Evolutionary conservation across 2,329 filamentous ascomycete genomes (phyloP).

Genomic region (Microdochium paspali): DNA sequence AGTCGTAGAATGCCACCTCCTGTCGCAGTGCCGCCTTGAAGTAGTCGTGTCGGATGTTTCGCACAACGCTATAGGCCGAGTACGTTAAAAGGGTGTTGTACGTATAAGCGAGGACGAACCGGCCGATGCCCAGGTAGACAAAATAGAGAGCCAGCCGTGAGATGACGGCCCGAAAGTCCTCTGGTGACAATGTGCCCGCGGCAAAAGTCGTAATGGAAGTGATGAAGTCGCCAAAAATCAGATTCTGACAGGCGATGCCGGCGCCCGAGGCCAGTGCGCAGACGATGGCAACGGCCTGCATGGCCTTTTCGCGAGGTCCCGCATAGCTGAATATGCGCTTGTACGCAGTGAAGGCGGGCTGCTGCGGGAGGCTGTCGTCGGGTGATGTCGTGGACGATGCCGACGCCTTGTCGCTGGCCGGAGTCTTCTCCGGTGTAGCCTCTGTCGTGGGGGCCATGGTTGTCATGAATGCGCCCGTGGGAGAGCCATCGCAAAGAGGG

Average conservation of each 20-base stretch:
- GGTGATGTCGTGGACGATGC: background rate
- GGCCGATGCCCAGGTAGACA: constrained; percentile 15
- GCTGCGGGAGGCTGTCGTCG: background rate
- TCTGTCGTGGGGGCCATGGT: too few species aligned
- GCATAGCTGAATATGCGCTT: constrained; percentile 18
- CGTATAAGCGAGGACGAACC: constrained; percentile 9
- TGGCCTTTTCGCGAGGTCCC: constrained; percentile 14
- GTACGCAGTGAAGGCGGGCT: background rate
- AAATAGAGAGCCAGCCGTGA: constrained; percentile 13
- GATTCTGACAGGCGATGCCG: constrained; percentile 25
- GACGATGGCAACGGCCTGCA: constrained; percentile 17
- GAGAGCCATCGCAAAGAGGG: too few species aligned
- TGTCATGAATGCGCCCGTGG: too few species aligned
- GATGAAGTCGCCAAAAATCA: constrained; percentile 28
- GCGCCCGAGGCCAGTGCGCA: constrained; percentile 26
- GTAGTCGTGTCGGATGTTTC: constrained; percentile 27
- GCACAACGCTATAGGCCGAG: constrained; percentile 30
- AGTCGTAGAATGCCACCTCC: constrained; percentile 30
- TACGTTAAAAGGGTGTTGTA: constrained; percentile 27
- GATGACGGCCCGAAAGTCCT: constrained; percentile 18
- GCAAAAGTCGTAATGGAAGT: constrained; percentile 24
- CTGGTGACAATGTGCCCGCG: constrained; percentile 12
- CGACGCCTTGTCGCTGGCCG: too few species aligned
- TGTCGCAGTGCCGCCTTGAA: constrained; percentile 30
- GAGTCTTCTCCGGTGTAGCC: too few species aligned